Evolutionary conservation across 2,329 filamentous ascomycete species (phyloP), one percentile per base, ranked within the genome.

Genomic region (Penicillium sp.): DNA sequence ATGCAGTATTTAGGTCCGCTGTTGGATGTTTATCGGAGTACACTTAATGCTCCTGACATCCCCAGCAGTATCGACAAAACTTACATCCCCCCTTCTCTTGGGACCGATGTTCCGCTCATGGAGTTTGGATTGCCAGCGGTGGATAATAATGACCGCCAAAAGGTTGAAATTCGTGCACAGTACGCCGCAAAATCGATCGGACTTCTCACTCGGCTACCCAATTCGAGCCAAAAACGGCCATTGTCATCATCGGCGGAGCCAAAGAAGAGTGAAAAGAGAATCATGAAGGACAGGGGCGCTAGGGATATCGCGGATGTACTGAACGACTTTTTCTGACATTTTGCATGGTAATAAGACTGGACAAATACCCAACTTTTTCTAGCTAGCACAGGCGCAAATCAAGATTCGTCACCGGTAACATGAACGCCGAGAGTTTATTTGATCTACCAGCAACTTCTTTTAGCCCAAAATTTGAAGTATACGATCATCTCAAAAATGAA

Each of bases 1-100:
- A 12, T 49, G 44, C 48, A 46, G 46, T 43, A 52, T 46, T 30
- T 26, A 26, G 32, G 39, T 20, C 46, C 34, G n/a, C 18, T 40
- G 7, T 17, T 40, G 36, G 36, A 40, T 24, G 36, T 40, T 40
- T 40, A 40, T 13, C 20, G 21, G 21, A 8, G 21, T 17, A 27
- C 36, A 17, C 23, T 40, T 9, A 17, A 40, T 12, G 26, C 10
- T 5, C 20, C 15, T 4, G 18, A 8, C 1, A 37, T 7, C 7
- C 7, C 20, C 12, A n/a, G 20, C 18, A n/a, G 10, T 13, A 3
- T 15, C 20, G 20, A 23, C 13, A 21, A 10, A 4, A 3, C 33
- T 2, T 12, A 4, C 20, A 37, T 6, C 4, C 24, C 29, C 10
- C 18, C 20, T n/a, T 7, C 42, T 7, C 29, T 45, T 9, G 42